These are phyloP conservation scores for Macrophomina tecta DNA, from an alignment of 2,329 filamentous ascomycete species.

Conservation along the genomic window DNA sequence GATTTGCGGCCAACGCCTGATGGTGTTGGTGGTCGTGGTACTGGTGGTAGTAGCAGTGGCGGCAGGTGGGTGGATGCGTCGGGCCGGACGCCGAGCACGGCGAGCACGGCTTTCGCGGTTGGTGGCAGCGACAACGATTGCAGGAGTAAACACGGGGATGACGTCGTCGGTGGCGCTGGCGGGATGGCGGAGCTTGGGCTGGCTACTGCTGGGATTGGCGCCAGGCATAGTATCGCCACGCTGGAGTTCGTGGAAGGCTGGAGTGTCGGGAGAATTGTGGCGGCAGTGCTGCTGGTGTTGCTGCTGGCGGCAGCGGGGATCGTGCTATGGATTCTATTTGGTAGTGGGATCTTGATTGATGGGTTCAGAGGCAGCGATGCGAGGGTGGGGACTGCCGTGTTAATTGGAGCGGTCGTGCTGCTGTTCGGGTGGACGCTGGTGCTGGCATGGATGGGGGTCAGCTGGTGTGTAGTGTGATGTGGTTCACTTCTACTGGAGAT, in stretches of 20 bases:
- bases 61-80: not conserved
- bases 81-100: conserved; percentile 3
- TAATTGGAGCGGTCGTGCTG: conserved; percentile 44
- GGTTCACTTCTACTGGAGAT: not conserved
- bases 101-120: not conserved
- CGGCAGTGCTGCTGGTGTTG: conserved; percentile 38
- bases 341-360: conserved; percentile 32
- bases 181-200: conserved; percentile 6
- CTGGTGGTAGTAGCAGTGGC: too few species aligned
- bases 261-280: conserved; percentile 38
- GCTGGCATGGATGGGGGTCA: conserved; percentile 44
- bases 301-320: conserved; percentile 37
- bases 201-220: not conserved
- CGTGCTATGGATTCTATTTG: conserved; percentile 46
- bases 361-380: conserved; percentile 39
- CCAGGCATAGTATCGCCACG: conserved; percentile 32
- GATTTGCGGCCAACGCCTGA: conserved; percentile 11
- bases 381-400: conserved; percentile 41
- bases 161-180: not conserved
- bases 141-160: not conserved
- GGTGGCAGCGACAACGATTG: not conserved
- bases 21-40: not conserved
- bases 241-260: conserved; percentile 46
- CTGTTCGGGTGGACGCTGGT: conserved; percentile 42
- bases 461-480: conserved; percentile 43